Conservation (phyloP, 139 green algal genomes). For the Chlamydomonas eustigma region DNA sequence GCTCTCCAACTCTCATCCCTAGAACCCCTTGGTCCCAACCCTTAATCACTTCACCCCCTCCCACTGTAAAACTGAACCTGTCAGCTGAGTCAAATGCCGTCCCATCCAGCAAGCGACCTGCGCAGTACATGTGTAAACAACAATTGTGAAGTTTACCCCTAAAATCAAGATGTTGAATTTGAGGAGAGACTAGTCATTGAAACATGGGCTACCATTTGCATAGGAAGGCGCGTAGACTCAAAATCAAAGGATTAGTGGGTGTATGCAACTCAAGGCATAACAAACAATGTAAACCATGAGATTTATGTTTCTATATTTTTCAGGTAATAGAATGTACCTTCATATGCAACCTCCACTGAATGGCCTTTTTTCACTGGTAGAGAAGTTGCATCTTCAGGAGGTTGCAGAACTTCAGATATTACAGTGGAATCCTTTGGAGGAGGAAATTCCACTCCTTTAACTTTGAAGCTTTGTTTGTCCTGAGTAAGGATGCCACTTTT, state of each 20-base stretch:
- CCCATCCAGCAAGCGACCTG: neutral
- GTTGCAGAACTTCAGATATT: neutral
- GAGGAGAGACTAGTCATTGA: no score
- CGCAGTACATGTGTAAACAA: no score
- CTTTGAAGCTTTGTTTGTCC: conserved; percentile 4
- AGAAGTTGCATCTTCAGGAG: neutral
- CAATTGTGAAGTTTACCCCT: no score
- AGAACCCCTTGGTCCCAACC: neutral
- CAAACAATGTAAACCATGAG: no score
- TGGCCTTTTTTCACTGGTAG: neutral
- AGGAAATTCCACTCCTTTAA: neutral
- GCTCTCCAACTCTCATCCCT: neutral
- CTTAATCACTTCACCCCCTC: conserved; percentile 8
- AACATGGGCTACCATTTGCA: no score
- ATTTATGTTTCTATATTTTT: no score
- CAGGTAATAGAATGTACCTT: no score
- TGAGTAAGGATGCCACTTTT: neutral
- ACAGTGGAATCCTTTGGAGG: neutral
- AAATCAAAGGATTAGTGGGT: no score
- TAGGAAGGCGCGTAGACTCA: no score
- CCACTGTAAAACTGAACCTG: neutral
- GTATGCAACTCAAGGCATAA: no score
- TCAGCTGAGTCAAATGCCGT: neutral
- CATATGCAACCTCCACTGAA: neutral
- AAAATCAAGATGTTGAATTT: no score